Percentiles rank a stretch among this genome's conserved stretches.
These are phyloP conservation scores for Knoxdaviesia proteae DNA, from an alignment of 2,329 filamentous ascomycete species.

Conservation along the genomic window DNA sequence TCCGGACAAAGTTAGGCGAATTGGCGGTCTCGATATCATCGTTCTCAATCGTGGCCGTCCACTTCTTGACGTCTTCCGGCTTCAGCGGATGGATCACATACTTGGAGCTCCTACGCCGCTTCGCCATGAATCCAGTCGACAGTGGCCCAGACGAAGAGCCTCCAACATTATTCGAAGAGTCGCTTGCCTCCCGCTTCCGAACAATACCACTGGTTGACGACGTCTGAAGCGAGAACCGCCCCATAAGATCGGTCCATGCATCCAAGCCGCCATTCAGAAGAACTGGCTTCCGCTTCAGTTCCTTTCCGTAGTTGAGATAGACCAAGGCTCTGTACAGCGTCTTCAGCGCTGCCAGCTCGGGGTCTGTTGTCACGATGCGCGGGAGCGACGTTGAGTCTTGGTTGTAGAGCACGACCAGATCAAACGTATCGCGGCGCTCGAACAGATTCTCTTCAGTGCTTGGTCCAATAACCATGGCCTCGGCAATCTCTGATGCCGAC, in stretches of 20 bases:
- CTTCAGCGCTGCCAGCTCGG: constrained; percentile 4
- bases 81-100: constrained; percentile 47
- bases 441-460: constrained; percentile 59
- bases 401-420: constrained; percentile 84
- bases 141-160: not conserved
- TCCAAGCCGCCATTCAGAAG: constrained; percentile 66
- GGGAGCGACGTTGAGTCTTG: constrained; percentile 36
- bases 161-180: not conserved
- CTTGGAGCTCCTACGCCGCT: constrained; percentile 16
- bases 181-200: constrained; percentile 3
- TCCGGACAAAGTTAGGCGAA: constrained; percentile 36
- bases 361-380: constrained; percentile 1
- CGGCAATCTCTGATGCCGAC: constrained; percentile 38
- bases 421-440: constrained; percentile 50
- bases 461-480: constrained; percentile 51
- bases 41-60: constrained; percentile 55
- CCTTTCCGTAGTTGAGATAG: constrained; percentile 64
- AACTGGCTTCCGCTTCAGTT: constrained; percentile 51
- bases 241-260: constrained; percentile 72
- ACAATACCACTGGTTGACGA: constrained; percentile 11
- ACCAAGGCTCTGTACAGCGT: constrained; percentile 61
- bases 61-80: constrained; percentile 59
- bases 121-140: not conserved
- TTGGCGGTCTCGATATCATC: constrained; percentile 33
- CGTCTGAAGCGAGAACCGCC: constrained; percentile 36